Evolutionary conservation across 1,284 basidiomycete genomes (phyloP).

Genomic region (Lignosus rhinocerotis): DNA sequence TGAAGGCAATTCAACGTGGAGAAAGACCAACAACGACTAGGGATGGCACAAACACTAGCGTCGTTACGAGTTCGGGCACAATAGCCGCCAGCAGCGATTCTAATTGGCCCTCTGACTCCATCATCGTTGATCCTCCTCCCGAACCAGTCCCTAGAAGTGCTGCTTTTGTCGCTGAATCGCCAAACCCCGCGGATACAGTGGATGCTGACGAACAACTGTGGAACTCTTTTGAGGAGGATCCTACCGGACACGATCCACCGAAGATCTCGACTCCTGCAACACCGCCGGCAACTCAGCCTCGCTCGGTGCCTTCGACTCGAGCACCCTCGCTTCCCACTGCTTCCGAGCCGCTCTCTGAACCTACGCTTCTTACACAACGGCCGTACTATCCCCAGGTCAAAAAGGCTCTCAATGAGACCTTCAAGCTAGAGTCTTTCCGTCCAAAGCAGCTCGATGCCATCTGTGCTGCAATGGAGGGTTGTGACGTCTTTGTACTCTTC

Average conservation of each 20-base stretch:
- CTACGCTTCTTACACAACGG: constrained; percentile 16
- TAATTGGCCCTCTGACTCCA: not conserved
- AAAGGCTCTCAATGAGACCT: constrained; percentile 62
- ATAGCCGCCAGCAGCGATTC: not conserved
- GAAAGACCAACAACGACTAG: constrained; percentile 4
- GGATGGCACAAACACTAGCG: not conserved
- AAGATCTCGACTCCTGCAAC: constrained; percentile 4
- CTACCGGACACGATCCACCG: not conserved
- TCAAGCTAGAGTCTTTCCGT: constrained; percentile 74
- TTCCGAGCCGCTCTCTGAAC: not conserved
- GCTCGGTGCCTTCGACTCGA: not conserved
- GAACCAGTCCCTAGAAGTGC: not conserved
- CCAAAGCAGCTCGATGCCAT: constrained; percentile 89
- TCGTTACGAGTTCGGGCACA: not conserved
- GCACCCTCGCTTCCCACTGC: constrained; percentile 1
- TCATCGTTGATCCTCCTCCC: not conserved
- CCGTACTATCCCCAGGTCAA: constrained; percentile 62
- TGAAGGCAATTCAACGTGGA: constrained; percentile 17
- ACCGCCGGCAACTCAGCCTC: constrained; percentile 15
- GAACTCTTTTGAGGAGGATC: constrained; percentile 12
- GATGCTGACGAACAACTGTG: constrained; percentile 19
- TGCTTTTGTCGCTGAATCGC: not conserved
- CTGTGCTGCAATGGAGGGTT: constrained; percentile 75
- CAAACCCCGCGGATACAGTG: not conserved
- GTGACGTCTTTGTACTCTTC: constrained; percentile 94